Base-by-base conservation (phyloP, 768 basidiomycete species). In the Rhodotorula toruloides region DNA sequence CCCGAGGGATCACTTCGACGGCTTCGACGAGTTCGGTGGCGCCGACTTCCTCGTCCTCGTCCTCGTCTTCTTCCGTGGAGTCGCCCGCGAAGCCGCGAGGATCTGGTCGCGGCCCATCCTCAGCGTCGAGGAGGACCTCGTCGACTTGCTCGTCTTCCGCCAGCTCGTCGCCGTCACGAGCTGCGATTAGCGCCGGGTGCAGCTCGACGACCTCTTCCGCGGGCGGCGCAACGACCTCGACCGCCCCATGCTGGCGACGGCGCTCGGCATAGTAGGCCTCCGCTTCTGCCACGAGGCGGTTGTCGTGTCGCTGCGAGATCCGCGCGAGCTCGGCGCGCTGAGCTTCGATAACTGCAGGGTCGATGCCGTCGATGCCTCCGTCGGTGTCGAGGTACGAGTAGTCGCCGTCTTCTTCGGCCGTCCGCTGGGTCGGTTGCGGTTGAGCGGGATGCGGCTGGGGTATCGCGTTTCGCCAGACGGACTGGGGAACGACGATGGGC, bases 181-280 rank as follows among this genome's bases (percentile, higher is more conserved):
- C n/a, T n/a, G n/a, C n/a, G n/a, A n/a, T n/a, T n/a, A n/a, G n/a
- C n/a, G n/a, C n/a, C n/a, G n/a, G n/a, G n/a, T n/a, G n/a, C n/a
- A n/a, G n/a, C n/a, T n/a, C n/a, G n/a, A n/a, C n/a, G n/a, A n/a
- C n/a, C n/a, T n/a, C n/a, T n/a, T n/a, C n/a, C n/a, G n/a, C n/a
- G n/a, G n/a, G n/a, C n/a, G n/a, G n/a, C n/a, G n/a, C n/a, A n/a
- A n/a, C n/a, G n/a, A n/a, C n/a, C n/a, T n/a, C n/a, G n/a, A n/a
- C n/a, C n/a, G n/a, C n/a, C n/a, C n/a, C n/a, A n/a, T n/a, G n/a
- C n/a, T n/a, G n/a, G n/a, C n/a, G n/a, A n/a, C n/a, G n/a, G n/a
- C n/a, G 37, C 53, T 54, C 53, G 37, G n/a, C 37, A 36, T n/a
- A n/a, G n/a, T n/a, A n/a, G n/a, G 53, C 53, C n/a, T 40, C 25